Evolutionary conservation across 345 rosid genomes (phyloP).

Genomic region (Sonneratia caseolaris): DNA sequence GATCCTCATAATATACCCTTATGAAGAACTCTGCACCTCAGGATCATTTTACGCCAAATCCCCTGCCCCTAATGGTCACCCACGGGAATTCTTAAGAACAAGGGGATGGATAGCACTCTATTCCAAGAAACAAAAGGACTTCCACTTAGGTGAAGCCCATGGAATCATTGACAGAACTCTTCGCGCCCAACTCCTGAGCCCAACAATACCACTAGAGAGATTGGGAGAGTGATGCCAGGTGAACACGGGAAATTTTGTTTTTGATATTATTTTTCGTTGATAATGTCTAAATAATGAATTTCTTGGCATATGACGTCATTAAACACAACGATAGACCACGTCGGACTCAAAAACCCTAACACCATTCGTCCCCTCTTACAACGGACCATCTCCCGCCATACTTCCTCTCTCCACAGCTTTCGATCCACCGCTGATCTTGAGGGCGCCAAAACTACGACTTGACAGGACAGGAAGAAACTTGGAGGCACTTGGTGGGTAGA

Average conservation of each 20-base stretch:
- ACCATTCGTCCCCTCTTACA: neutral
- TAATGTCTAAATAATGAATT: too few species aligned
- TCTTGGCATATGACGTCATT: too few species aligned
- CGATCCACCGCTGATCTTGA: neutral
- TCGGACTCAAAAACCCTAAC: neutral
- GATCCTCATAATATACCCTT: slow-evolving; percentile 18
- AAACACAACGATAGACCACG: too few species aligned
- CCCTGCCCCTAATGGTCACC: slow-evolving; percentile 29
- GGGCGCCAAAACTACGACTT: slow-evolving; percentile 1
- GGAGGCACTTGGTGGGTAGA: neutral
- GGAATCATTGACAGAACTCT: slow-evolving; percentile 27
- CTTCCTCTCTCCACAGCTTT: neutral
- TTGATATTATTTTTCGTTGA: too few species aligned
- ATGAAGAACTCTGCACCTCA: neutral
- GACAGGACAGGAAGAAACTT: neutral
- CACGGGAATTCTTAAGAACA: slow-evolving; percentile 38
- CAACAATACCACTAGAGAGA: too few species aligned
- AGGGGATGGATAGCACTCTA: slow-evolving; percentile 31
- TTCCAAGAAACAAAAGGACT: slow-evolving; percentile 17
- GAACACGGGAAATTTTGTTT: too few species aligned
- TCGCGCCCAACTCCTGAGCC: slow-evolving; percentile 32
- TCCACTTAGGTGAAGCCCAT: slow-evolving; percentile 32
- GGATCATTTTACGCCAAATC: slow-evolving; percentile 31
- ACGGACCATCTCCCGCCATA: neutral
- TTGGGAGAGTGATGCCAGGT: too few species aligned